Base-by-base conservation (phyloP, 2,329 filamentous ascomycete species). In the Hysterium pulicare region DNA sequence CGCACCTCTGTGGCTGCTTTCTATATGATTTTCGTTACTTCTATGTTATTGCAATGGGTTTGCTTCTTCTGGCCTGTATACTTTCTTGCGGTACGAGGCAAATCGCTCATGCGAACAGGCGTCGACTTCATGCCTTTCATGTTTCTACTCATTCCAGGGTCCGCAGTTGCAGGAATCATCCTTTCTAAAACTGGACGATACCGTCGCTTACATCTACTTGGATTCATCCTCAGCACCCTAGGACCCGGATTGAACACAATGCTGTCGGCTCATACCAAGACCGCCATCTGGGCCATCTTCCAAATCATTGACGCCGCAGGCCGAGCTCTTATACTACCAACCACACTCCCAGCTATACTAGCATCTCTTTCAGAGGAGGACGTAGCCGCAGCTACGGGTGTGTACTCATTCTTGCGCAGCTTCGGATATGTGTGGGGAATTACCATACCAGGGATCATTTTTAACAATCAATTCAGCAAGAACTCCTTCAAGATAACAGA, bases 391-490 rank as follows among this genome's bases (percentile, higher is more conserved):
- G 64, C 71, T 1, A 59, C 61, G 0, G 57, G 55, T 23, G 69
- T 66, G 67, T 71, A 66, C 46, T 60, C 54, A 1, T 66, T 68
- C 48, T 55, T 66, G 10, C 62, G 61, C 19, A 66, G 62, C 5
- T 60, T 73, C 42, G 72, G 73, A 1, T 71, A 72, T 70, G 65
- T 66, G 10, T 45, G 71, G 20, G 72, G 72, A 7, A 61, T 75
- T 4, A 68, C 70, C 9, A 23, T 44, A 5, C 30, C 20, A 10
- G 16, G 31, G 11, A 58, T 66, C 1, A 48, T 73, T 6, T 68
- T 75, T 37, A 57, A 73, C 41, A 73, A 70, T 38, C n/a, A n/a
- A n/a, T n/a, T n/a, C n/a, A n/a, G n/a, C n/a, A n/a, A n/a, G n/a
- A n/a, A n/a, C n/a, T n/a, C n/a, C n/a, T n/a, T n/a, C n/a, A n/a